Evolutionary conservation across 495 filamentous ascomycete species (phyloP), one percentile per base, ranked within the genome.

Genomic region (Xylaria palmicola): DNA sequence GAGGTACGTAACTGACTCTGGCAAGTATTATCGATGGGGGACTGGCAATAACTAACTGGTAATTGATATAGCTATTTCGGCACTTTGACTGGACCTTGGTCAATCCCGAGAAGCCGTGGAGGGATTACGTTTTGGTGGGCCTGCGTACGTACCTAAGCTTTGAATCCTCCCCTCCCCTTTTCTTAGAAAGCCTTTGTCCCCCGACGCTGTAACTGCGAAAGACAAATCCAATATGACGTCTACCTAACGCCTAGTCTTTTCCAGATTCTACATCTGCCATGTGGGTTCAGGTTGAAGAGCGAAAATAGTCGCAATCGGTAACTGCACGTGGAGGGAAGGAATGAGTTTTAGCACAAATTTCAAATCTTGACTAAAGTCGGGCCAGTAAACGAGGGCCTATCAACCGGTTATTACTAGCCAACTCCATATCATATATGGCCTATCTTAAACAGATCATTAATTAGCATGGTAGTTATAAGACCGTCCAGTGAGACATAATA

Each of bases 61-160:
- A n/a, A n/a, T n/a, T n/a, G n/a, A n/a, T 50, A 54, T 41, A 83
- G 81, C 67, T 82, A 6, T 63, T 84, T 41, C 75, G 80, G 26
- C 69, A 75, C 45, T 83, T 83, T 43, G 81, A 85, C 55, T 74
- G 79, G 63, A 64, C 71, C 1, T 48, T 83, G 4, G 69, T 71
- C 52, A 74, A 79, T 60, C 81, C 78, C 4, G 68, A 66, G 17
- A 74, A 67, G 26, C 80, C 82, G 15, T 82, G 67, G 70, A 34
- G 57, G 17, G 17, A 47, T 17, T 4, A 12, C 2, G 24, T 17
- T 10, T 51, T 43, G 4, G 51, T 51, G 22, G 56, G 56, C 10
- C 13, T 59, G 3, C 45, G 53, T 53, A 26, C 3, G 50, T 15
- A 20, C 12, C 22, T n/a, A n/a, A n/a, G n/a, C 30, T 19, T 17